A percentile compares a stretch with the other conserved stretches of the same genome.
These are phyloP conservation scores for Cyclostephanos tholiformis DNA, from an alignment of 108 stramenopile species.

Conservation along the genomic window DNA sequence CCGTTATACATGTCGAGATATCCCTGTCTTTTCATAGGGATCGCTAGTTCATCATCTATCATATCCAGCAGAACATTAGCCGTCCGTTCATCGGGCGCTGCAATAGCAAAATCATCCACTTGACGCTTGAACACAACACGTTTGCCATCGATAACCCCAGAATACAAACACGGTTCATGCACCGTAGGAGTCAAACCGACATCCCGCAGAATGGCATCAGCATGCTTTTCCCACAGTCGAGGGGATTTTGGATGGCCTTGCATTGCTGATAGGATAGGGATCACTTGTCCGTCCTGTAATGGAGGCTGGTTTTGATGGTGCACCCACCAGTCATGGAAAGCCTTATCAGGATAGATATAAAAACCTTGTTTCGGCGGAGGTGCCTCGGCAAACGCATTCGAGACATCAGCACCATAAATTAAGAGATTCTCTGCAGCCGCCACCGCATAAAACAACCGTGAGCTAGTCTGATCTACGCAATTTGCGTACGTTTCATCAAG, in stretches of 20 bases:
- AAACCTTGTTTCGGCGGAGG: not conserved
- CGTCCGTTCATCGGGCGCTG: not conserved
- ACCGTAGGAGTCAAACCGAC: not conserved
- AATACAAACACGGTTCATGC: conserved; percentile 23
- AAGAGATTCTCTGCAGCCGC: not conserved
- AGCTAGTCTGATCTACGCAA: not conserved
- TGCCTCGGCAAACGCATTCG: not conserved
- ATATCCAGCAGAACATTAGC: not conserved
- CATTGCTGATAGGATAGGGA: not conserved
- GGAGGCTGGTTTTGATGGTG: not conserved
- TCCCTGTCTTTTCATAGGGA: conserved; percentile 8
- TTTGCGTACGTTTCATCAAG: not conserved
- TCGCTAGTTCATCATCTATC: conserved; percentile 2
- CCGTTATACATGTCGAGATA: conserved; percentile 7
- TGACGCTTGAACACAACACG: too few relatives aligned
- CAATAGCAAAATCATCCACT: conserved; percentile 30
- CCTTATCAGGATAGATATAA: not conserved
- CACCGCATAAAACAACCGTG: not conserved
- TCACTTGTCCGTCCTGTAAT: not conserved
- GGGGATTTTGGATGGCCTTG: conserved; percentile 25
- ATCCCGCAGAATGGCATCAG: conserved; percentile 4
- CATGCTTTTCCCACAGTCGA: conserved; percentile 21
- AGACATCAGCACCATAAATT: conserved; percentile 2
- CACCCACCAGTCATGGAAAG: not conserved
- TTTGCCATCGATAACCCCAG: not conserved